Conservation (phyloP, 768 basidiomycete genomes). For the Podaxis pistillaris region DNA sequence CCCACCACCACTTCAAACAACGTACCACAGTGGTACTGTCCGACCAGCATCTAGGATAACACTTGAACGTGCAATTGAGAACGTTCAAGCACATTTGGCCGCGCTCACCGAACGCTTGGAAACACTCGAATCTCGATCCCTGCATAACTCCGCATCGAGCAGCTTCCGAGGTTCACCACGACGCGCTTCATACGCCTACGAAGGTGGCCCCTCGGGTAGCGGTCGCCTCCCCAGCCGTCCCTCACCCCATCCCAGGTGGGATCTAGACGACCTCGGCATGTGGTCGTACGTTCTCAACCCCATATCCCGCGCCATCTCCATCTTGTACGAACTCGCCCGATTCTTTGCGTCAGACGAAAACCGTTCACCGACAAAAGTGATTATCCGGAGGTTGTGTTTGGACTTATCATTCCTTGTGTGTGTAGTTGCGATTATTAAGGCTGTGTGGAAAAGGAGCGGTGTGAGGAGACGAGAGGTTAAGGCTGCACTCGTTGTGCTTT, state of each 20-base stretch:
- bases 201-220: not conserved
- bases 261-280: conserved; percentile 79
- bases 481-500: conserved; percentile 62
- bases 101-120: conserved; percentile 85
- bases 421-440: conserved; percentile 55
- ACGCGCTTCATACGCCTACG: not conserved
- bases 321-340: conserved; percentile 45
- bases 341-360: conserved; percentile 62
- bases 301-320: conserved; percentile 47
- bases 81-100: conserved; percentile 77
- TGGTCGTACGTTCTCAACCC: conserved; percentile 77
- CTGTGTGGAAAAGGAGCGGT: conserved; percentile 67
- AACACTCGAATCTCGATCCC: conserved; percentile 49
- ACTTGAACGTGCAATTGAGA: conserved; percentile 77
- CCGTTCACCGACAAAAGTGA: conserved; percentile 62
- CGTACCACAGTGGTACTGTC: conserved; percentile 29
- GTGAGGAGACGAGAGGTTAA: conserved; percentile 67
- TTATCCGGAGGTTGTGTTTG: conserved; percentile 72
- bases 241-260: conserved; percentile 53
- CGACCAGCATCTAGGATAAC: conserved; percentile 49
- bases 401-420: conserved; percentile 75
- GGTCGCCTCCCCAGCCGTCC: conserved; percentile 30
- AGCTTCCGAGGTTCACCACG: conserved; percentile 29
- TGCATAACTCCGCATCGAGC: conserved; percentile 39
- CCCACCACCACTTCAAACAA: conserved; percentile 22